Base-by-base conservation (phyloP, 306 rosid genomes). In the Trifolium dubium region DNA sequence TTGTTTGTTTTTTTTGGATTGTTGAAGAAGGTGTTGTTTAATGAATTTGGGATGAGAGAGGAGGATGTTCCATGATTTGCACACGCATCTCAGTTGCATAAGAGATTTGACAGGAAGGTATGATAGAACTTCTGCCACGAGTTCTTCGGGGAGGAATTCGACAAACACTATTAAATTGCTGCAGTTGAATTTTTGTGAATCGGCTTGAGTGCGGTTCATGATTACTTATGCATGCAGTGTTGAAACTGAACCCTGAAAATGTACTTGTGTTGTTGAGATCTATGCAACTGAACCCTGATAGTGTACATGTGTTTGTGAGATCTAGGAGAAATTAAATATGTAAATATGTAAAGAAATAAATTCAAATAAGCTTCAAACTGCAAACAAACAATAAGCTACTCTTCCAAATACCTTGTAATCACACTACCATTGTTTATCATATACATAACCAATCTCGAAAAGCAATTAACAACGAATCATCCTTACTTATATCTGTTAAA, bases 381-480 rank as follows among this genome's bases (percentile, higher is more conserved):
- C 44, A 17, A 63, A 63, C 14, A 63, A 63, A 39, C 49, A 61
- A 61, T 54, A 54, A 19, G 2, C 12, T 8, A 5, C 14, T 19
- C 60, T 34, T 31, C 18, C 46, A 34, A 34, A 61, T 34, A 17
- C 67, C 67, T 10, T 8, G 15, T 8, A 61, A 64, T 10, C n/a
- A 15, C 50, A 15, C 50, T 58, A 58, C 35, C 11, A 5, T 53
- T 3, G 13, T 15, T 49, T 43, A 69, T 66, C 65, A 35, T 0
- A 77, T 58, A 17, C 4, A 67, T 12, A 32, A 29, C 67, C 54
- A 32, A 37, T 19, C 46, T 3, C 4, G 19, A 40, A 49, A 60
- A 75, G 51, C 5, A 70, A 61, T 13, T 1, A 32, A 66, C 67
- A 69, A 56, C 12, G 0, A 67, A n/a, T 2, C 68, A 73, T 34